Evolutionary conservation across 176 grass and related monocot species (phyloP).

Genomic region (Zizania latifolia): DNA sequence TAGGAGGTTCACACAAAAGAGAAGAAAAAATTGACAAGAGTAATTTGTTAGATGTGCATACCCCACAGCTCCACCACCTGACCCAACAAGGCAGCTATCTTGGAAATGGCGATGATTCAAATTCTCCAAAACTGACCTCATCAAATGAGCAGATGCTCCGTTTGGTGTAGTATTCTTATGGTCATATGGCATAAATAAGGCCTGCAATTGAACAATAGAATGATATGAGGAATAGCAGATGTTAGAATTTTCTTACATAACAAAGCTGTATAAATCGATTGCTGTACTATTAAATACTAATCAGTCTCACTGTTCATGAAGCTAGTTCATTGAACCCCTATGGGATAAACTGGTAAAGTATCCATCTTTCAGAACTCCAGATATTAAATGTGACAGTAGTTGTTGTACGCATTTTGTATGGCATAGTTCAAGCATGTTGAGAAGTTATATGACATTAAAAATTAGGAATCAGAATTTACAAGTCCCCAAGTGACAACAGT

Average conservation of each 20-base stretch:
- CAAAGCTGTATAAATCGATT: neutral
- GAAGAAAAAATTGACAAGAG: neutral
- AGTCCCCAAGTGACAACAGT: neutral
- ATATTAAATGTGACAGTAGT: no score
- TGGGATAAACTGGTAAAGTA: no score
- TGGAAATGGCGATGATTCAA: slow-evolving; percentile 82
- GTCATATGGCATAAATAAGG: slow-evolving; percentile 99
- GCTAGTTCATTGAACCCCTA: no score
- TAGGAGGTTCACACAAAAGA: neutral
- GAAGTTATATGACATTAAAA: no score
- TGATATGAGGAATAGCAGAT: neutral
- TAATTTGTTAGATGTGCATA: slow-evolving; percentile 33
- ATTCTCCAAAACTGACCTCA: slow-evolving; percentile 75
- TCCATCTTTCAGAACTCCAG: no score
- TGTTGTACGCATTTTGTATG: no score
- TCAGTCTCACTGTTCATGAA: no score
- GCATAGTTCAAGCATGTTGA: no score
- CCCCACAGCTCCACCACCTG: slow-evolving; percentile 94
- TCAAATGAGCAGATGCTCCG: slow-evolving; percentile 56
- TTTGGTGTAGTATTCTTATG: slow-evolving; percentile 88
- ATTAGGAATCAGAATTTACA: neutral
- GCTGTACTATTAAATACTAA: neutral
- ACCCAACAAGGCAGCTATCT: slow-evolving; percentile 84
- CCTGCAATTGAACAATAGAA: slow-evolving; percentile 41
- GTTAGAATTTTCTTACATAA: neutral